Evolutionary conservation across 2,329 filamentous ascomycete species (phyloP), one percentile per base, ranked within the genome.

Genomic region (Fusarium proliferatum): DNA sequence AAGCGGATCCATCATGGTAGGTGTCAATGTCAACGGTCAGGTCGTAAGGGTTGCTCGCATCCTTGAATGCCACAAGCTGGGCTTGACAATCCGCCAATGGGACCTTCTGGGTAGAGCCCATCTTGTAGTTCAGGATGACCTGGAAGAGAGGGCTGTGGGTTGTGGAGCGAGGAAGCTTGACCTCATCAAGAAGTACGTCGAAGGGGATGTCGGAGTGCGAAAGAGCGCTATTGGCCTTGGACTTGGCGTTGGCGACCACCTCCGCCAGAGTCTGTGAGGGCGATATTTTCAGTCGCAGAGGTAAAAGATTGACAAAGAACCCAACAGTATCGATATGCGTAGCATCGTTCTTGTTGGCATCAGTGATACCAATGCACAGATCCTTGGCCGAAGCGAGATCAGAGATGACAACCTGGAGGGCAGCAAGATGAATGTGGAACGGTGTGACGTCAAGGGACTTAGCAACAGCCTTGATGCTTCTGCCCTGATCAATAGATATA

Each of bases 241-340:
- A 7, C 33, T 56, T 61, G 1, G 49, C 59, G 21, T 56, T 53
- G 15, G 23, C 36, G 16, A 26, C 49, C 15, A 61, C 38, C 5
- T 43, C 59, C 17, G 49, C 39, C 4, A 61, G 30, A 10, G 48
- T 61, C 21, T 56, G 48, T 0, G 59, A 56, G 11, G 23, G 9
- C 6, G 23, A 28, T 6, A 51, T 26, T 15, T 41, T 15, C 5
- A 63, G 26, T 17, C 60, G 51, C 3, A 63, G 21, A 4, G 62
- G 69, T 3, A 72, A 36, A 9, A 72, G 55, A 23, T 72, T 70
- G 26, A 72, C 55, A 21, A 63, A 70, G 19, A 72, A 62, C 3
- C 69, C 69, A 26, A 72, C 39, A 7, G 53, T 52, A 7, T 72
- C 52, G 11, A 58, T 42, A 12, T 57, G 33, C 15, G 64, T n/a